Evolutionary conservation across 495 filamentous ascomycete species (phyloP).

Genomic region (Podospora pseudoanserina): DNA sequence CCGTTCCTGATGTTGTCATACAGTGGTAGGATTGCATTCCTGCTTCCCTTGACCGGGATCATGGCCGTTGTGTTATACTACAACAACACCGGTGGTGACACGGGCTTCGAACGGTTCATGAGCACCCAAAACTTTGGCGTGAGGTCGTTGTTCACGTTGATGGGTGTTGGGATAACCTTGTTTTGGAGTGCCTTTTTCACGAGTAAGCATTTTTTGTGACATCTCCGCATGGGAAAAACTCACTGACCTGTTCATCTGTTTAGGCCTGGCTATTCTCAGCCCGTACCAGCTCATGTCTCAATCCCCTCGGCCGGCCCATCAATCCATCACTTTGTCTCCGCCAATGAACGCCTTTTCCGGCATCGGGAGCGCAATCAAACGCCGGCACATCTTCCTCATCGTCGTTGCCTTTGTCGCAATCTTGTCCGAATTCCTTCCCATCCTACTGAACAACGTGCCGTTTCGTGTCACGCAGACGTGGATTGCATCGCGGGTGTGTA

Average conservation of each 20-base stretch:
- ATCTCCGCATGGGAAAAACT: background rate
- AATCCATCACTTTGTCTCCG: slow-evolving; percentile 30
- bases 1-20: slow-evolving; percentile 37
- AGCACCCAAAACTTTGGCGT: slow-evolving; percentile 42
- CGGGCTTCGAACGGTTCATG: slow-evolving; percentile 46
- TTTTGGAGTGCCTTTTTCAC: slow-evolving; percentile 40
- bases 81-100: slow-evolving; percentile 34
- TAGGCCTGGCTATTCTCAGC: slow-evolving; percentile 21
- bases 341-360: slow-evolving; percentile 32
- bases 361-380: slow-evolving; percentile 28
- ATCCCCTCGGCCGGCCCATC: slow-evolving; percentile 18
- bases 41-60: slow-evolving; percentile 36
- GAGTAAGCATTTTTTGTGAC: slow-evolving; percentile 24
- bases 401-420: slow-evolving; percentile 31
- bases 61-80: slow-evolving; percentile 43
- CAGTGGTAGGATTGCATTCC: slow-evolving; percentile 26
- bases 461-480: slow-evolving; percentile 32
- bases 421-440: slow-evolving; percentile 34
- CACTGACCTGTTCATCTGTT: background rate
- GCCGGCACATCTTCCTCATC: slow-evolving; percentile 30
- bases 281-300: slow-evolving; percentile 33
- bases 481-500: slow-evolving; percentile 30
- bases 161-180: slow-evolving; percentile 41
- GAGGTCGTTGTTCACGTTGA: slow-evolving; percentile 41
- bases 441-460: slow-evolving; percentile 37